Evolutionary conservation across 2,329 filamentous ascomycete species (phyloP), one percentile per base, ranked within the genome.

Genomic region (Incumbomyces delicatus): DNA sequence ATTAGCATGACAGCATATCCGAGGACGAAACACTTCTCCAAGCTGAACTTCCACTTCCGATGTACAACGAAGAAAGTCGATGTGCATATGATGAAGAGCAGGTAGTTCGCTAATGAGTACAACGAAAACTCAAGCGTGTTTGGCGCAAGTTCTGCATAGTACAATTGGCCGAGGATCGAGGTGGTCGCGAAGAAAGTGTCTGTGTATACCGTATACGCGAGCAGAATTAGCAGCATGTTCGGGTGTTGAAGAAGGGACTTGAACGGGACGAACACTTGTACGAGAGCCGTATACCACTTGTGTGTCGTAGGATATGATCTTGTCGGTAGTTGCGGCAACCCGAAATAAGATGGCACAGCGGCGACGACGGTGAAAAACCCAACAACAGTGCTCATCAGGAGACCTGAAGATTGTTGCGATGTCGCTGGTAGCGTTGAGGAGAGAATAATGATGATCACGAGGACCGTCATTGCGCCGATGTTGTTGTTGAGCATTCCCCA

Each of bases 1-100:
- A 47, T 33, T 5, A 47, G 44, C 83, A 41, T 84, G 83, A 50
- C 95, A 72, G 69, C 89, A 95, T 16, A 89, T 87, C 74, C 94
- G 71, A 12, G 73, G 70, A 48, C 69, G 77, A 56, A 79, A 78
- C 56, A 81, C 67, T 32, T 67, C 70, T 56, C 72, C 72, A 45
- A 71, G 58, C 51, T 71, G 30, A n/a, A n/a, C n/a, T n/a, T n/a
- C n/a, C n/a, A n/a, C n/a, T n/a, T n/a, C n/a, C n/a, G n/a, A n/a
- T n/a, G n/a, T n/a, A n/a, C n/a, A n/a, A n/a, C n/a, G n/a, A n/a
- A n/a, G n/a, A n/a, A n/a, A n/a, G n/a, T n/a, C n/a, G n/a, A n/a
- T n/a, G n/a, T n/a, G n/a, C n/a, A n/a, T n/a, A n/a, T n/a, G n/a
- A n/a, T n/a, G n/a, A n/a, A n/a, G n/a, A n/a, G n/a, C n/a, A n/a